Conservation (phyloP, 164 flowering plant genomes). For the Taxillus chinensis region DNA sequence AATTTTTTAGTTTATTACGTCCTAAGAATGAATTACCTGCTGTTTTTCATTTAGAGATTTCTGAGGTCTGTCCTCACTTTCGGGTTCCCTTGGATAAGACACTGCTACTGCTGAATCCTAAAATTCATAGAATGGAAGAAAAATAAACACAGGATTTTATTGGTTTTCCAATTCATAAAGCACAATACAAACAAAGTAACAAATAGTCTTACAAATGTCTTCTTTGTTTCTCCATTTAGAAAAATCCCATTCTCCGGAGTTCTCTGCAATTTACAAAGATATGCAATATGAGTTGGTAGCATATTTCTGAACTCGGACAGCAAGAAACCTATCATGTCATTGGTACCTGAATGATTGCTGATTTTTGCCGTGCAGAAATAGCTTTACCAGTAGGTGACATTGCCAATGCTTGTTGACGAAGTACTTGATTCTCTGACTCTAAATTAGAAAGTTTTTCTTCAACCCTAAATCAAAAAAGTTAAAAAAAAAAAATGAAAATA, state of each 20-base stretch:
- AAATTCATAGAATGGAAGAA: conserved; percentile 10
- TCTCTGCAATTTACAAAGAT: conserved; percentile 45
- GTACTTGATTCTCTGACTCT: conserved; percentile 95
- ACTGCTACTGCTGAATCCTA: conserved; percentile 49
- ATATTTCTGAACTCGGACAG: neutral
- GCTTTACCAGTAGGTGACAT: conserved; percentile 83
- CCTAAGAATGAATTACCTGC: conserved; percentile 39
- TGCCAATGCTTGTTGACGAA: conserved; percentile 89
- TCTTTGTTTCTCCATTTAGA: conserved; percentile 60
- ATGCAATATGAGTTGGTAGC: conserved; percentile 1
- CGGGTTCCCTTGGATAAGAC: conserved; percentile 50
- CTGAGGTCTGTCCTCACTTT: conserved; percentile 78
- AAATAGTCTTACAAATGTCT: conserved; percentile 29
- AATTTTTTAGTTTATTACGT: no score
- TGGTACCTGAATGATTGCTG: conserved; percentile 63
- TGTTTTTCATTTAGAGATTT: conserved; percentile 89
- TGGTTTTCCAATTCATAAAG: neutral
- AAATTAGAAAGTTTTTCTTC: conserved; percentile 85
- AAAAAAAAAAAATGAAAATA: neutral
- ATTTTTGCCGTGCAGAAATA: conserved; percentile 46
- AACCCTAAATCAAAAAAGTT: conserved; percentile 35
- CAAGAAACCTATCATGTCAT: neutral
- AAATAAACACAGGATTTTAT: neutral
- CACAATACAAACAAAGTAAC: conserved; percentile 3
- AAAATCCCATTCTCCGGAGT: conserved; percentile 69